Conservation (phyloP, 371 early-diverging fungal species). For the Lichtheimia corymbifera region DNA sequence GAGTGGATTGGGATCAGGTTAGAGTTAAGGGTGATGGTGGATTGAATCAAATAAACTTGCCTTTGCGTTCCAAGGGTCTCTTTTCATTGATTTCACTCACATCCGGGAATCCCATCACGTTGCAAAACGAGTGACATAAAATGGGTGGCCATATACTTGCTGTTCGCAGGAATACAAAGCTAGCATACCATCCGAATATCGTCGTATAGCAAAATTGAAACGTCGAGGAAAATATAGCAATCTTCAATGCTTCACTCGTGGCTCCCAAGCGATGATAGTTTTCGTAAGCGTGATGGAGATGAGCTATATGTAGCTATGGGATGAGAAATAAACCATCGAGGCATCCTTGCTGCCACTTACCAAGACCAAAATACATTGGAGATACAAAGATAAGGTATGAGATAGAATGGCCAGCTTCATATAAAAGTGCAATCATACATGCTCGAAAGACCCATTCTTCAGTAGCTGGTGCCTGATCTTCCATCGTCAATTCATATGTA, state of each 20-base stretch:
- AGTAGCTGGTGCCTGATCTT: conserved; percentile 58
- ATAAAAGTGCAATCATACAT: conserved; percentile 57
- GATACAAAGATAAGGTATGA: conserved; percentile 45
- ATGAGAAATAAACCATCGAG: background rate
- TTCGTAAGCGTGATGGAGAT: conserved; percentile 66
- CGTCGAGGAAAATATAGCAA: conserved; percentile 23
- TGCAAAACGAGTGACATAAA: conserved; percentile 64
- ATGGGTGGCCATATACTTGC: conserved; percentile 44
- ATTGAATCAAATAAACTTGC: conserved; percentile 18
- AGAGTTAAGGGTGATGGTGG: background rate
- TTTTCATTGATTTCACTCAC: conserved; percentile 22
- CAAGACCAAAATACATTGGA: conserved; percentile 70
- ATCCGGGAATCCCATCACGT: conserved; percentile 69
- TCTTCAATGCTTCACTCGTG: conserved; percentile 29
- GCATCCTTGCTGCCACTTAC: conserved; percentile 24
- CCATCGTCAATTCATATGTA: background rate
- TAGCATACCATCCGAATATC: conserved; percentile 72
- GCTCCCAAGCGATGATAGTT: conserved; percentile 40
- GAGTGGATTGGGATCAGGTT: background rate
- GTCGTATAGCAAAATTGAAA: conserved; percentile 64
- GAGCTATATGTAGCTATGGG: conserved; percentile 31
- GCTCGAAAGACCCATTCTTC: conserved; percentile 74
- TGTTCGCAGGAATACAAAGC: conserved; percentile 56
- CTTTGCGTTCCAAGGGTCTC: conserved; percentile 13
- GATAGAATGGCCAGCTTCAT: conserved; percentile 38